Evolutionary conservation across 2,329 filamentous ascomycete genomes (phyloP).

Genomic region (Metarhizium brunneum): DNA sequence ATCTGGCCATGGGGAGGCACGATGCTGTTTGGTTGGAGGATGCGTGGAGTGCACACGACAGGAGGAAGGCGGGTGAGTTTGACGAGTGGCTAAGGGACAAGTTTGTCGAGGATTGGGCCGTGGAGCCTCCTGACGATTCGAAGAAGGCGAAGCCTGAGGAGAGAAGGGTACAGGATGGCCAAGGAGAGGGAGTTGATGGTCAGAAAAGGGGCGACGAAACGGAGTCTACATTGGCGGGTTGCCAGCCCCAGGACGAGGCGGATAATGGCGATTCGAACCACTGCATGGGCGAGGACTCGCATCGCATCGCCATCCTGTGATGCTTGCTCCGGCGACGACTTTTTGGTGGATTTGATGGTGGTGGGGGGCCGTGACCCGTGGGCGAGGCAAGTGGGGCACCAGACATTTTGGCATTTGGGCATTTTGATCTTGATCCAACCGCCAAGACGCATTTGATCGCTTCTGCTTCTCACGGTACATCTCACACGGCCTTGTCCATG

Average conservation of each 20-base stretch:
- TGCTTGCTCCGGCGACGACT: not conserved
- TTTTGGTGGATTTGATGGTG: not conserved
- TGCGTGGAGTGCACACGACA: slow-evolving; percentile 41
- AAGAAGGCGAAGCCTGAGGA: slow-evolving; percentile 6
- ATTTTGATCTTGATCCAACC: not conserved
- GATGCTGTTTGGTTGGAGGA: slow-evolving; percentile 43
- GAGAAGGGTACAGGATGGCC: not conserved
- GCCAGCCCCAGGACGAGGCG: not conserved
- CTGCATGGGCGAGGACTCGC: not conserved
- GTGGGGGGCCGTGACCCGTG: slow-evolving; percentile 1
- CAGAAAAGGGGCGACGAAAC: not conserved
- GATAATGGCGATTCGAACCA: not conserved
- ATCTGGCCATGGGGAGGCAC: slow-evolving; percentile 37
- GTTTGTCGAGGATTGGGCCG: slow-evolving; percentile 39
- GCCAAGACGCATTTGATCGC: not conserved
- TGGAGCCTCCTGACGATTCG: slow-evolving; percentile 27
- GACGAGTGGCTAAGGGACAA: slow-evolving; percentile 34
- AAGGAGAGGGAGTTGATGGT: not conserved
- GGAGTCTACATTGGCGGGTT: not conserved
- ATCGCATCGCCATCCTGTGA: not conserved
- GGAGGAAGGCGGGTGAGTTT: slow-evolving; percentile 39
- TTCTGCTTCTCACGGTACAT: not conserved
- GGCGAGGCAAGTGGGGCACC: not conserved
- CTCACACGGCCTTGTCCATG: no score
- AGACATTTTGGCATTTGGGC: not conserved